phyloP scores from a whole-genome alignment of 202 grass and related monocot species.

The Schoenoplectus tabernaemontani region DNA sequence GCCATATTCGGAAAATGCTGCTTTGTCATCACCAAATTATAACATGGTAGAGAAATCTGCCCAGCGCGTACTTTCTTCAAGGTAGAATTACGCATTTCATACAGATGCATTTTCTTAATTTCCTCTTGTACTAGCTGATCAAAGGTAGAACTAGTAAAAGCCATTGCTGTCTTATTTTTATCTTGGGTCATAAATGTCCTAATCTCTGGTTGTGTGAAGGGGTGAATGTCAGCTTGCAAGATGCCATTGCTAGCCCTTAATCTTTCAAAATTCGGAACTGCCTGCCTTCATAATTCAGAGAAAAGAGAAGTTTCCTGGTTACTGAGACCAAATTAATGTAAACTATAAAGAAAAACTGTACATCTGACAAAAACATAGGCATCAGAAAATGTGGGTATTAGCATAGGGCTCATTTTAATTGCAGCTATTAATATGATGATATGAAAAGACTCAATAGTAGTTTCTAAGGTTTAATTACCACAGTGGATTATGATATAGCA shows the following conservation, averaged over 20 bases:
- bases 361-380: neutral
- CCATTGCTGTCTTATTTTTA: neutral
- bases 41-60: neutral
- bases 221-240: neutral
- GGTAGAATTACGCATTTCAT: neutral
- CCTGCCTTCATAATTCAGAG: neutral
- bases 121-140: neutral
- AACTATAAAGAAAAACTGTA: neutral
- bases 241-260: neutral
- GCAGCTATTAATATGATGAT: neutral
- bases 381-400: neutral
- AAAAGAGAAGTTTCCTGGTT: neutral
- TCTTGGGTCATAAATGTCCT: neutral
- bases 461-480: neutral
- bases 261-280: slow-evolving; percentile 6
- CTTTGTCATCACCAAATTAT: neutral
- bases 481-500: neutral
- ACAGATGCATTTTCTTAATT: neutral
- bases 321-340: neutral
- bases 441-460: neutral
- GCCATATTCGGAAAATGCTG: neutral
- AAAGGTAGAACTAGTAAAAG: neutral
- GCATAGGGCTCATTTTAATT: neutral
- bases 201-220: neutral
- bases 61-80: slow-evolving; percentile 1